phyloP scores from a whole-genome alignment of 148 eudicot species.

The Diospyros lotus region DNA sequence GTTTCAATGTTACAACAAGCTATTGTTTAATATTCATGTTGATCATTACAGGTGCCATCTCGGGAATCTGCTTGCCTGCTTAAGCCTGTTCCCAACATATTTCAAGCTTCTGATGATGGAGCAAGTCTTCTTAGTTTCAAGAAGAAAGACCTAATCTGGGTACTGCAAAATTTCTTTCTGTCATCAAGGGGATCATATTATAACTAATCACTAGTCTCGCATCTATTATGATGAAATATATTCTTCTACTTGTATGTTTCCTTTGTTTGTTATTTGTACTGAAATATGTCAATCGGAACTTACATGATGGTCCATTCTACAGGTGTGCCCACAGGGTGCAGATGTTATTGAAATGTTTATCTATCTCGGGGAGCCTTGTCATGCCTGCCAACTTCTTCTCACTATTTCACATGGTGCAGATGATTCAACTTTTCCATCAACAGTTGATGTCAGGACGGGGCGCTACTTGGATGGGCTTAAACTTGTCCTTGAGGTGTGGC shows the following conservation, averaged over 20 bases:
- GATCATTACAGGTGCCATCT: conserved; percentile 65
- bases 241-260: not conserved
- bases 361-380: conserved; percentile 95
- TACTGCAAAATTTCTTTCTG: conserved; percentile 27
- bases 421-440: conserved; percentile 88
- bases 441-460: conserved; percentile 95
- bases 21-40: conserved; percentile 19
- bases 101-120: conserved; percentile 54
- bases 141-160: conserved; percentile 90
- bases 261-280: not conserved
- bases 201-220: not conserved
- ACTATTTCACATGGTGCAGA: conserved; percentile 95
- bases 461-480: conserved; percentile 85
- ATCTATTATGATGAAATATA: not conserved
- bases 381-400: conserved; percentile 95
- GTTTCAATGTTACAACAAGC: not conserved
- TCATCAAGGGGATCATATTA: conserved; percentile 10
- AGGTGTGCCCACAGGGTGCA: conserved; percentile 87
- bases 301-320: conserved; percentile 24
- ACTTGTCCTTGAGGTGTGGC: conserved; percentile 81
- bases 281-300: not conserved
- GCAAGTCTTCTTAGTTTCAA: conserved; percentile 77
- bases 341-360: conserved; percentile 95
- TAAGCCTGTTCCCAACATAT: conserved; percentile 85
- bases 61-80: conserved; percentile 83